A percentile compares a stretch with the other conserved stretches of the same genome.
Conservation (phyloP, 2,329 filamentous ascomycete genomes). For the Xylariaceae sp. region DNA sequence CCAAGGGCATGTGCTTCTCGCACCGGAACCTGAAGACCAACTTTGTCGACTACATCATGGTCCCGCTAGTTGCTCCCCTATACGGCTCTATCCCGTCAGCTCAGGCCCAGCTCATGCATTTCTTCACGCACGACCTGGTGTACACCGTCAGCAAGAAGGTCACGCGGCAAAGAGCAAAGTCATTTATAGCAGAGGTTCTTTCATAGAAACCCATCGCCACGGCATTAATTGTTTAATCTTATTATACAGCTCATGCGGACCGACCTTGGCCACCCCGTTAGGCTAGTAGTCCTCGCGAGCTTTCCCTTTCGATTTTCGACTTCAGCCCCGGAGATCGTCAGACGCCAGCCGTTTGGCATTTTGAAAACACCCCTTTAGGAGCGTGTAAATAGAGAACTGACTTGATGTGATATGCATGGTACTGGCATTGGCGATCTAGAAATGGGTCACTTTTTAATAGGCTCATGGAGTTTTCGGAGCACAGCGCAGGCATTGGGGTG, state of each 20-base stretch:
- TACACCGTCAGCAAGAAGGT: constrained; percentile 70
- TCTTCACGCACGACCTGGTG: constrained; percentile 63
- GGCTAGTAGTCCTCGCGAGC: constrained; percentile 10
- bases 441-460: constrained; percentile 35
- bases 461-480: constrained; percentile 44
- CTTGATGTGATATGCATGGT: constrained; percentile 46
- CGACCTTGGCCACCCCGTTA: constrained; percentile 6
- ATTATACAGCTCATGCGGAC: constrained; percentile 14
- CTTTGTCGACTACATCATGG: constrained; percentile 57
- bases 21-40: constrained; percentile 51
- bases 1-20: constrained; percentile 61
- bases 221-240: constrained; percentile 12
- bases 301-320: constrained; percentile 28
- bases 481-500: constrained; percentile 34
- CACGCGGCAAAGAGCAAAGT: constrained; percentile 45
- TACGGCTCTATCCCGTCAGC: constrained; percentile 63
- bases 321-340: constrained; percentile 26
- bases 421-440: constrained; percentile 46
- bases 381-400: constrained; percentile 45
- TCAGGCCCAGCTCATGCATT: constrained; percentile 63
- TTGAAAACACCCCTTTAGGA: constrained; percentile 33
- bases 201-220: constrained; percentile 31
- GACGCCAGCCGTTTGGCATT: constrained; percentile 27
- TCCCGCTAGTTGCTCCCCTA: constrained; percentile 61
- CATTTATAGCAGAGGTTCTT: constrained; percentile 39